These are phyloP conservation scores for Globisporangium yorkense DNA, from an alignment of 352 stramenopile genomes.

Conservation along the genomic window DNA sequence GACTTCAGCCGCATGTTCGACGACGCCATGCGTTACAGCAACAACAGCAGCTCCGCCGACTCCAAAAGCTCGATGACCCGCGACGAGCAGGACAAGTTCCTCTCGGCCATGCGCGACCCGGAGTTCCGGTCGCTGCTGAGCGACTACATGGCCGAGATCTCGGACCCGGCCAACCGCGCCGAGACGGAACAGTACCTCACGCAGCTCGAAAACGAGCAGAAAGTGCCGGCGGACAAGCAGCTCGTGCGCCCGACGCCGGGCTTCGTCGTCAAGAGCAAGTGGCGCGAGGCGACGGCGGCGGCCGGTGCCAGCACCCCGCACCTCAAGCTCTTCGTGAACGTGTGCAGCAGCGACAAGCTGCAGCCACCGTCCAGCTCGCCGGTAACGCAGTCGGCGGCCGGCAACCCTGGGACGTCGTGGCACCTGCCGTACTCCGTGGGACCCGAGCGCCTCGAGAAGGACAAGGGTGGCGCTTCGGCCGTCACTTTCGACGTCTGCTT, in stretches of 20 bases:
- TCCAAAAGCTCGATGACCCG: slow-evolving; percentile 19
- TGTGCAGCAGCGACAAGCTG: slow-evolving; percentile 86
- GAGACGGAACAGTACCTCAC: slow-evolving; percentile 90
- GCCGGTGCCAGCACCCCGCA: not conserved
- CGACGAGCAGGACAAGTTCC: slow-evolving; percentile 82
- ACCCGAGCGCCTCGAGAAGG: slow-evolving; percentile 83
- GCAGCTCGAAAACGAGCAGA: slow-evolving; percentile 87
- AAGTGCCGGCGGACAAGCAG: slow-evolving; percentile 82
- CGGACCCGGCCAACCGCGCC: slow-evolving; percentile 79
- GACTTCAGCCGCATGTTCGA: slow-evolving; percentile 48
- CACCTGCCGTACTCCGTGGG: slow-evolving; percentile 89
- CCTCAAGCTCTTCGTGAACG: slow-evolving; percentile 92
- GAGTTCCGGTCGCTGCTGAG: slow-evolving; percentile 90
- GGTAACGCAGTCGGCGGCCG: slow-evolving; percentile 13
- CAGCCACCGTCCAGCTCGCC: slow-evolving; percentile 60
- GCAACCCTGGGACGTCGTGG: slow-evolving; percentile 63
- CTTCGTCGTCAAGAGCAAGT: slow-evolving; percentile 91
- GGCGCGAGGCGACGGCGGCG: slow-evolving; percentile 9
- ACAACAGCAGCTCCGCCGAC: slow-evolving; percentile 2
- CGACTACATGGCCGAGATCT: slow-evolving; percentile 94
- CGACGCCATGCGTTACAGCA: slow-evolving; percentile 29
- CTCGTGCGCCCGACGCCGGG: slow-evolving; percentile 78
- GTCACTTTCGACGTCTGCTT: slow-evolving; percentile 92
- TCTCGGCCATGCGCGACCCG: slow-evolving; percentile 86
- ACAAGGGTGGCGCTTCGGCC: slow-evolving; percentile 69